Evolutionary conservation across 495 filamentous ascomycete species (phyloP).

Genomic region (Penicillium robsamsonii): DNA sequence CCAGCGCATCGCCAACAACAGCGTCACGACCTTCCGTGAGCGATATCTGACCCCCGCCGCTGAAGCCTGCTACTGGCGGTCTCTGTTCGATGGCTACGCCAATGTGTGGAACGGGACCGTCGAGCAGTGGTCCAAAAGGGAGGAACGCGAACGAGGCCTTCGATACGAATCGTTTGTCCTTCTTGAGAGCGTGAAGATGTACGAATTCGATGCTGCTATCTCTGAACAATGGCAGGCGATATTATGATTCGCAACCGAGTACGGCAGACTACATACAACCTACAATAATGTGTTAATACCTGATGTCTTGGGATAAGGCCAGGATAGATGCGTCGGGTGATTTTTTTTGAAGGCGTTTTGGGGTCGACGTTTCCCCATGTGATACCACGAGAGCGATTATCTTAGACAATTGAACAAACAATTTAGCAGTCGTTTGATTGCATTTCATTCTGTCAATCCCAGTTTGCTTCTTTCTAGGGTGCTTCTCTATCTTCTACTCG

Average conservation of each 20-base stretch:
- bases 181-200: constrained; percentile 33
- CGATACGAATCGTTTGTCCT: constrained; percentile 44
- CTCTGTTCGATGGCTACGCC: constrained; percentile 48
- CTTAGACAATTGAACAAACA: neutral
- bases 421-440: neutral
- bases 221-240: constrained; percentile 5
- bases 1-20: constrained; percentile 54
- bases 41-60: constrained; percentile 59
- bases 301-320: neutral
- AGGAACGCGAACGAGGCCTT: constrained; percentile 30
- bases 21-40: constrained; percentile 53
- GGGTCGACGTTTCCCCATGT: constrained; percentile 2
- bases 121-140: constrained; percentile 18
- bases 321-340: neutral
- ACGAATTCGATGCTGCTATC: constrained; percentile 28
- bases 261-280: constrained; percentile 5
- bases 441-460: neutral
- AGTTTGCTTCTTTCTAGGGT: neutral
- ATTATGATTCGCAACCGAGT: neutral
- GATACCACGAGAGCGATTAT: constrained; percentile 4
- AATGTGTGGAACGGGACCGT: constrained; percentile 41
- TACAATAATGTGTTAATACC: constrained; percentile 10
- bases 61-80: constrained; percentile 59
- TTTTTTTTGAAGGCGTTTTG: constrained; percentile 3
- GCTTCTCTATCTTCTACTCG: neutral